phyloP scores from a whole-genome alignment of 257 asterid genomes.

The Capsicum pubescens region DNA sequence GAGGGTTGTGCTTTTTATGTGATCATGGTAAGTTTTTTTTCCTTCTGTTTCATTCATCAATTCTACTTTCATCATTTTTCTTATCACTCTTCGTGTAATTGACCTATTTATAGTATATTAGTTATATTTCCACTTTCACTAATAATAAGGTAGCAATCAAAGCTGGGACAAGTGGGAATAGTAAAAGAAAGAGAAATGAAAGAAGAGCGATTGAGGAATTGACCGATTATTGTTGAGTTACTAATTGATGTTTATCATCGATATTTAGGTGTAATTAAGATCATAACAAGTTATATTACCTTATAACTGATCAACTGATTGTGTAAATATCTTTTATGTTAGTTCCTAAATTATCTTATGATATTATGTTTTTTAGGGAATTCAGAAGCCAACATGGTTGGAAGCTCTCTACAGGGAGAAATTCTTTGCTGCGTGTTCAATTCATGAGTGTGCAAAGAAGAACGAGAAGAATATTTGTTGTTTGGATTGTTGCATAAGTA shows the following conservation, averaged over 20 bases:
- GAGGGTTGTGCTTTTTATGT: constrained; percentile 16
- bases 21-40: constrained; percentile 46
- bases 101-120: not conserved
- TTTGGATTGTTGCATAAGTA: constrained; percentile 91
- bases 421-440: constrained; percentile 76
- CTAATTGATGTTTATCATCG: not conserved
- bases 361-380: constrained; percentile 43
- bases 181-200: not conserved
- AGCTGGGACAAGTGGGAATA: not conserved
- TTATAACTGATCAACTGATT: not conserved
- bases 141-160: not conserved
- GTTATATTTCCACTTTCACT: not conserved
- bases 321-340: not conserved
- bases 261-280: not conserved
- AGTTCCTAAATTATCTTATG: constrained; percentile 1
- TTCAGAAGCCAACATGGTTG: constrained; percentile 83
- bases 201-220: not conserved
- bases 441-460: constrained; percentile 82
- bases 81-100: not conserved
- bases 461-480: constrained; percentile 91
- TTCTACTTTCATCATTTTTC: not conserved
- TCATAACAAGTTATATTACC: not conserved
- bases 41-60: not conserved
- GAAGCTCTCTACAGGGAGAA: constrained; percentile 69
- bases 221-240: not conserved